Conservation (phyloP, 352 stramenopile genomes). For the Phytopythium litorale region DNA sequence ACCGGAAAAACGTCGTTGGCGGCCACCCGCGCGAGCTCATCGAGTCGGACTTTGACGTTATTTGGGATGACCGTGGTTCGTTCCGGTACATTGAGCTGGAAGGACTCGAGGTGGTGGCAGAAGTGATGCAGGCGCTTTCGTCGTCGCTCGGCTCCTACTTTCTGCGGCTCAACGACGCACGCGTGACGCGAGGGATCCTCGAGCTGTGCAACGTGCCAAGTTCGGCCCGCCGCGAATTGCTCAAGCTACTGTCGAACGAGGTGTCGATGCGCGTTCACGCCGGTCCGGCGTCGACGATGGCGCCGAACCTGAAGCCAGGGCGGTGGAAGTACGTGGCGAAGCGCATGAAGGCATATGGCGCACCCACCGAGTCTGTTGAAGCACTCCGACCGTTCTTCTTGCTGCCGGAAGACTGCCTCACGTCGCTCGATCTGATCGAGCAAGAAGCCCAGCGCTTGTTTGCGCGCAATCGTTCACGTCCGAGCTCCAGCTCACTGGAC, state of each 20-base stretch:
- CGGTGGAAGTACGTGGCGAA: conserved; percentile 76
- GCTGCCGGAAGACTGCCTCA: conserved; percentile 57
- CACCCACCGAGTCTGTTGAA: conserved; percentile 44
- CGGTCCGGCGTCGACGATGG: conserved; percentile 50
- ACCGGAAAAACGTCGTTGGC: conserved; percentile 65
- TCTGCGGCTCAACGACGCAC: conserved; percentile 73
- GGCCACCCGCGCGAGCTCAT: conserved; percentile 80
- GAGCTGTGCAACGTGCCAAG: conserved; percentile 59
- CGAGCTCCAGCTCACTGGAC: conserved; percentile 17
- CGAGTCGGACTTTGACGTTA: conserved; percentile 82
- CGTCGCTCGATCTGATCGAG: conserved; percentile 63
- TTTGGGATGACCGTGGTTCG: conserved; percentile 69
- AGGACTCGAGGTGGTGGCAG: conserved; percentile 67
- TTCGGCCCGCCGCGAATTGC: conserved; percentile 53
- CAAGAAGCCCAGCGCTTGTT: conserved; percentile 62
- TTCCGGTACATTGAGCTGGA: conserved; percentile 78
- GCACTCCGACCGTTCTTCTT: conserved; percentile 72
- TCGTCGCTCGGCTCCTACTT: conserved; percentile 71
- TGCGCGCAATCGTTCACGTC: conserved; percentile 30
- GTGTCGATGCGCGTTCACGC: conserved; percentile 61
- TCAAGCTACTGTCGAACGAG: conserved; percentile 77
- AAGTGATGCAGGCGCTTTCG: conserved; percentile 63
- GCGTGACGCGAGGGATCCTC: conserved; percentile 62
- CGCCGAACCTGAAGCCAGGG: conserved; percentile 55
- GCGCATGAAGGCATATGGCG: conserved; percentile 59